These are phyloP conservation scores for Ganoderma meredithae DNA, from an alignment of 1,284 basidiomycete genomes.

Conservation along the genomic window DNA sequence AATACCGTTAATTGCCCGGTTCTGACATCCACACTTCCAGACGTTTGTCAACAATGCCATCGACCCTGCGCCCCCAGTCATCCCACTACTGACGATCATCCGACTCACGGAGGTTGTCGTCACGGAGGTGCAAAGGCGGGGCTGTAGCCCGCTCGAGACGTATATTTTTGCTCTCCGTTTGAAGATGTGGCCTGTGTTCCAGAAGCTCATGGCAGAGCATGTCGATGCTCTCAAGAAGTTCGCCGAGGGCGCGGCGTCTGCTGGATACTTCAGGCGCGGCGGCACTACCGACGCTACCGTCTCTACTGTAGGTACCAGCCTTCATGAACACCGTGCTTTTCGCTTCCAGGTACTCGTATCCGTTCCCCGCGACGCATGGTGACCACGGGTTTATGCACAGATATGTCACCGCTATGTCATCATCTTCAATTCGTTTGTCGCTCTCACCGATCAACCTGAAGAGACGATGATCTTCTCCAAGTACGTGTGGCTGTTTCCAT, in stretches of 20 bases:
- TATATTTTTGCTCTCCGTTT: slow-evolving; percentile 83
- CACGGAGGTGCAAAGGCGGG: slow-evolving; percentile 75
- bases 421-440: slow-evolving; percentile 83
- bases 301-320: slow-evolving; percentile 55
- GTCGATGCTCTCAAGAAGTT: slow-evolving; percentile 83
- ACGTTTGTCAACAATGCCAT: slow-evolving; percentile 70
- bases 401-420: slow-evolving; percentile 74
- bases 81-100: slow-evolving; percentile 88
- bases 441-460: slow-evolving; percentile 82
- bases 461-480: slow-evolving; percentile 96
- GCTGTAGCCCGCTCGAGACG: slow-evolving; percentile 79
- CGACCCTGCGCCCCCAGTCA: slow-evolving; percentile 74
- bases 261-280: slow-evolving; percentile 72
- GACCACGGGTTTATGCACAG: slow-evolving; percentile 37
- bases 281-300: slow-evolving; percentile 75
- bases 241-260: slow-evolving; percentile 69
- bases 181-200: slow-evolving; percentile 91
- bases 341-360: not conserved
- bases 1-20: no score
- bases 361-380: not conserved
- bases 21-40: slow-evolving; percentile 46
- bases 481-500: slow-evolving; percentile 52
- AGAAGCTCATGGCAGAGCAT: slow-evolving; percentile 87
- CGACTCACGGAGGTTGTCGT: slow-evolving; percentile 84
- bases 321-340: not conserved